These are phyloP conservation scores for Penicillium waksmanii DNA, from an alignment of 495 filamentous ascomycete species.

Conservation along the genomic window DNA sequence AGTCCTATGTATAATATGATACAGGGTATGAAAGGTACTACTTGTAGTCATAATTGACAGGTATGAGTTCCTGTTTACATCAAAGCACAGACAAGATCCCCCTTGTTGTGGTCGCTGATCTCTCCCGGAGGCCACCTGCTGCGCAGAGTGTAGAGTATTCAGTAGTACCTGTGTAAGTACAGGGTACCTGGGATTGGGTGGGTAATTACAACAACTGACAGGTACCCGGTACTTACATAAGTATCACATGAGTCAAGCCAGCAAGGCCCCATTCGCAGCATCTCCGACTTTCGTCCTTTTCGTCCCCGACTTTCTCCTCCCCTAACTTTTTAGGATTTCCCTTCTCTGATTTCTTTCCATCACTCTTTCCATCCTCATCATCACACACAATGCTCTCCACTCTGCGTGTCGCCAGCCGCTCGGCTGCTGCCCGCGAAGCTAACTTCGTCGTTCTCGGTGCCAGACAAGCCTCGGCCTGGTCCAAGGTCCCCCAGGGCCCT, in stretches of 20 bases:
- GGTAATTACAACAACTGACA: too few relatives aligned
- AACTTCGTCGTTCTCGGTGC: slow-evolving; percentile 54
- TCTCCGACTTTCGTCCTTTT: slow-evolving; percentile 43
- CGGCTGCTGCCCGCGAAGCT: slow-evolving; percentile 53
- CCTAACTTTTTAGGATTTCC: slow-evolving; percentile 22
- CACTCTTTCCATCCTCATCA: slow-evolving; percentile 16
- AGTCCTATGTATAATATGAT: too few relatives aligned
- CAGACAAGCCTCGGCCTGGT: slow-evolving; percentile 81
- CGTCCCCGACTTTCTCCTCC: slow-evolving; percentile 27
- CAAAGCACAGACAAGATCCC: too few relatives aligned
- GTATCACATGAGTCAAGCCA: slow-evolving; percentile 43
- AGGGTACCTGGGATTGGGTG: too few relatives aligned
- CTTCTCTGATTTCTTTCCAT: slow-evolving; percentile 16
- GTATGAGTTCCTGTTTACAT: too few relatives aligned
- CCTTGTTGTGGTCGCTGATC: too few relatives aligned
- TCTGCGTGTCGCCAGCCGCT: slow-evolving; percentile 57
- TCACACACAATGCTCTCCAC: slow-evolving; percentile 57
- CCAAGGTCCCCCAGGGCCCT: slow-evolving; percentile 88
- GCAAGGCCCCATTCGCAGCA: slow-evolving; percentile 18
- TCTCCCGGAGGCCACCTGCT: too few relatives aligned
- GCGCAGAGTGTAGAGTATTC: too few relatives aligned
- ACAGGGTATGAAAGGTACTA: too few relatives aligned
- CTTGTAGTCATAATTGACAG: too few relatives aligned
- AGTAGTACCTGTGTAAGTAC: too few relatives aligned
- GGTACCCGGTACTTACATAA: too few relatives aligned